These are phyloP conservation scores for Pholiota adiposa DNA, from an alignment of 1,284 basidiomycete genomes.

Conservation along the genomic window DNA sequence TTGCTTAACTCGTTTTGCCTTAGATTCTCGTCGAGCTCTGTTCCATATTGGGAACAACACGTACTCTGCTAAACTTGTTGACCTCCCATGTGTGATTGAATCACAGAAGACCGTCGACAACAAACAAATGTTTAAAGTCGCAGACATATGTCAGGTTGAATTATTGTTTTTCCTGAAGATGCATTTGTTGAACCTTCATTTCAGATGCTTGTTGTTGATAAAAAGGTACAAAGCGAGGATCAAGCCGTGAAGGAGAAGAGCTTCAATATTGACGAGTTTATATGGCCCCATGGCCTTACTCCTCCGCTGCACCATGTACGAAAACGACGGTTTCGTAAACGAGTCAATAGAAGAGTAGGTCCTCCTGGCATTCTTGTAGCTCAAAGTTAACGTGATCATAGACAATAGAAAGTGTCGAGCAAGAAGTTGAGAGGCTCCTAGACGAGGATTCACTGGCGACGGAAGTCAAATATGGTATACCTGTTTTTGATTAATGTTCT, in stretches of 20 bases:
- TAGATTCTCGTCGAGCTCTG: constrained; percentile 90
- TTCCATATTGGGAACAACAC: constrained; percentile 86
- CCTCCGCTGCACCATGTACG: constrained; percentile 92
- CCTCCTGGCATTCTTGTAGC: background rate
- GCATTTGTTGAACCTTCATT: constrained; percentile 20
- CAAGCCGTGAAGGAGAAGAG: constrained; percentile 57
- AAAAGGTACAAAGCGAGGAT: constrained; percentile 77
- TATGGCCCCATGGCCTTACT: constrained; percentile 97
- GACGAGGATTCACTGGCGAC: constrained; percentile 85
- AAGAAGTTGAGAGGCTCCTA: constrained; percentile 92
- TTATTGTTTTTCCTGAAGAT: constrained; percentile 11
- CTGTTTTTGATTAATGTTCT: background rate
- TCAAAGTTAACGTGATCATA: constrained; percentile 31
- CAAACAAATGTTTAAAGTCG: constrained; percentile 97
- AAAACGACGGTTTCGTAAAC: constrained; percentile 92
- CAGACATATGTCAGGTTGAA: constrained; percentile 93
- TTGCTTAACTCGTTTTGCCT: background rate
- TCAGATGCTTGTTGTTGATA: constrained; percentile 82
- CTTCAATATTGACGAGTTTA: constrained; percentile 94
- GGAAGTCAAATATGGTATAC: constrained; percentile 77
- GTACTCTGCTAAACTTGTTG: constrained; percentile 94
- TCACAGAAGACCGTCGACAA: constrained; percentile 97
- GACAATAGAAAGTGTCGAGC: constrained; percentile 97
- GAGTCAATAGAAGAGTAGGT: constrained; percentile 80
- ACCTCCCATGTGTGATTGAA: constrained; percentile 94